These are phyloP conservation scores for Ampelomyces quisqualis DNA, from an alignment of 2,329 filamentous ascomycete genomes.

Conservation along the genomic window DNA sequence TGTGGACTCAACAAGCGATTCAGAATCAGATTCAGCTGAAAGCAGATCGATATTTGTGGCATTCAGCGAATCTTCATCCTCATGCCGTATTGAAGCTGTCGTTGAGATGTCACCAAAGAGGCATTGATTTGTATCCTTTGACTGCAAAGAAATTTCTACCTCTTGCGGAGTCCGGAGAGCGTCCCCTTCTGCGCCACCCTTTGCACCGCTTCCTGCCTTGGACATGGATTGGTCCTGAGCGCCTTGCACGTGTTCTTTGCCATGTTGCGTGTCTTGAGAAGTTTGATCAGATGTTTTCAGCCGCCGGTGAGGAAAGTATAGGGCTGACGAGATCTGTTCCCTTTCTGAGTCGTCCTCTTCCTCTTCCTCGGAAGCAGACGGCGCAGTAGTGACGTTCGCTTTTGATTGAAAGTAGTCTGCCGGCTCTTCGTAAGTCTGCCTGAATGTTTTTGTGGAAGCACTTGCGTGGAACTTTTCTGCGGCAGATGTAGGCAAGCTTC, in stretches of 20 bases:
- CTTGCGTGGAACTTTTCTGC: conserved; percentile 37
- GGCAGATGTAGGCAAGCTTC: conserved; percentile 48
- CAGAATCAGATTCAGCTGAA: conserved; percentile 46
- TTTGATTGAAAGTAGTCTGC: conserved; percentile 34
- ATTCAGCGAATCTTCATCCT: conserved; percentile 43
- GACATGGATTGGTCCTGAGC: conserved; percentile 28
- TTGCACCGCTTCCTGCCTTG: conserved; percentile 30
- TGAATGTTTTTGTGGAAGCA: conserved; percentile 16
- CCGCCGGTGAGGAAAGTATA: conserved; percentile 76
- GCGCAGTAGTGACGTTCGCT: conserved; percentile 21
- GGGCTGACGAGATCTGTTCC: conserved; percentile 83
- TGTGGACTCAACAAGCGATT: conserved; percentile 46
- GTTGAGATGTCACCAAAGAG: conserved; percentile 60
- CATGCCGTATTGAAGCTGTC: conserved; percentile 43
- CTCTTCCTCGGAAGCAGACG: conserved; percentile 44
- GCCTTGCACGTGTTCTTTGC: conserved; percentile 29
- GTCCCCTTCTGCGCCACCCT: conserved; percentile 33
- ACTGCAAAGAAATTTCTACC: conserved; percentile 64
- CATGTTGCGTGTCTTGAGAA: conserved; percentile 22
- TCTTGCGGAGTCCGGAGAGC: conserved; percentile 48
- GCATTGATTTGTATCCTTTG: conserved; percentile 60
- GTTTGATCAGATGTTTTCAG: conserved; percentile 46
- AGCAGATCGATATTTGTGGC: conserved; percentile 27
- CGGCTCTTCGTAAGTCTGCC: conserved; percentile 23
- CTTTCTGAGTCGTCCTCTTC: conserved; percentile 67